Conservation (phyloP, 78 protist species). For the Neovahlkampfia damariscottae region DNA sequence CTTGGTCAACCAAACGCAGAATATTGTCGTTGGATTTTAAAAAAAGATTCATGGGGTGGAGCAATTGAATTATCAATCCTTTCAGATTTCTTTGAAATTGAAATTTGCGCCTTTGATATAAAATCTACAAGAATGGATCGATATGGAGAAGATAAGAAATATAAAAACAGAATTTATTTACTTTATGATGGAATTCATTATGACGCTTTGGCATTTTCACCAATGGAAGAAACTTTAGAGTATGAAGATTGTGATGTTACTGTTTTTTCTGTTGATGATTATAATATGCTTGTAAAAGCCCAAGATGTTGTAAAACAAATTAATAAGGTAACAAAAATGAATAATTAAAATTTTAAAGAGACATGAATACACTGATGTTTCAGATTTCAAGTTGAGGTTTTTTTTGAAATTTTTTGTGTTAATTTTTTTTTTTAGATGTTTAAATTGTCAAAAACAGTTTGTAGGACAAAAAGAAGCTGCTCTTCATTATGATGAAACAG, state of each 20-base stretch:
- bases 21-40: constrained; percentile 19
- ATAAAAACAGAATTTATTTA: neutral
- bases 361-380: neutral
- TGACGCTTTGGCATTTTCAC: constrained; percentile 15
- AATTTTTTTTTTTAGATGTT: too few species aligned
- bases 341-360: too few species aligned
- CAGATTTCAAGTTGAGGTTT: neutral
- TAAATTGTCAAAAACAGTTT: too few species aligned
- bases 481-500: too few species aligned
- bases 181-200: constrained; percentile 29
- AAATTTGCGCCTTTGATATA: constrained; percentile 16
- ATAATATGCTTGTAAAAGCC: neutral
- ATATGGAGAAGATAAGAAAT: constrained; percentile 16
- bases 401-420: too few species aligned
- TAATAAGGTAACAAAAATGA: too few species aligned
- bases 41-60: constrained; percentile 30
- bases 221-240: neutral
- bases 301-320: neutral
- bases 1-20: constrained; percentile 4
- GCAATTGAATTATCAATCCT: constrained; percentile 24
- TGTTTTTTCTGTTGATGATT: neutral
- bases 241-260: neutral
- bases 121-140: neutral
- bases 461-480: too few species aligned
- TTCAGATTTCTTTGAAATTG: constrained; percentile 7